Evolutionary conservation across 805 yeast species (phyloP).

Genomic region (Lachancea thermotolerans): DNA sequence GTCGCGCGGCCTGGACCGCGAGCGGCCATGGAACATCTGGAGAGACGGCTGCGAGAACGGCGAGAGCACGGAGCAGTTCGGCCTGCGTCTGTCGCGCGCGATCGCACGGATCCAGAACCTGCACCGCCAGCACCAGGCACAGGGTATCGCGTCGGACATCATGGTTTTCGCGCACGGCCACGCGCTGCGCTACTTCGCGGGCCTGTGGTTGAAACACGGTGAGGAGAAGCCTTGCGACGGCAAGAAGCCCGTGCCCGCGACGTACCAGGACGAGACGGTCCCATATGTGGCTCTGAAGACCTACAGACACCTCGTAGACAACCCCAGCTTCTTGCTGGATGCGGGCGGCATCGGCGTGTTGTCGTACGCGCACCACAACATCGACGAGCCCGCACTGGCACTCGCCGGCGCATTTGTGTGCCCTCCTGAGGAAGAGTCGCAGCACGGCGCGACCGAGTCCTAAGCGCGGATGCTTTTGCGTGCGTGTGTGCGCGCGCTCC

Average conservation of each 20-base stretch:
- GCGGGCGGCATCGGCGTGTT: constrained; percentile 95
- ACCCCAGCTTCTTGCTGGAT: constrained; percentile 80
- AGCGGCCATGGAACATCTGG: constrained; percentile 74
- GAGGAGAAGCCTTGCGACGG: constrained; percentile 25
- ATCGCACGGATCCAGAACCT: constrained; percentile 57
- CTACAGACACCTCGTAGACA: constrained; percentile 35
- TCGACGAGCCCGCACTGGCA: constrained; percentile 80
- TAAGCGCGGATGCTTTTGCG: constrained; percentile 2
- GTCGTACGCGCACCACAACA: constrained; percentile 78
- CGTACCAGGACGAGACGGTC: constrained; percentile 28
- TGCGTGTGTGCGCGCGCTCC: background rate
- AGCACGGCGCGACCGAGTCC: constrained; percentile 18
- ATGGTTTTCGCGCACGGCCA: constrained; percentile 92
- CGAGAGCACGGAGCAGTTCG: constrained; percentile 61
- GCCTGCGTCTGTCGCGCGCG: constrained; percentile 61
- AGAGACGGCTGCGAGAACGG: constrained; percentile 91
- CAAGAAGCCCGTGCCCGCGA: constrained; percentile 16
- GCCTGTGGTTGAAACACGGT: constrained; percentile 64
- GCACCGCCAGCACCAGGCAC: constrained; percentile 48
- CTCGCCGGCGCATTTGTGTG: constrained; percentile 79
- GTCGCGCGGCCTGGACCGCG: constrained; percentile 48
- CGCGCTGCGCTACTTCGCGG: constrained; percentile 80
- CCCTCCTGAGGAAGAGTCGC: constrained; percentile 53
- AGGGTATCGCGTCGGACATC: constrained; percentile 57
- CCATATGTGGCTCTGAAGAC: constrained; percentile 31